Conservation (phyloP, 2,329 filamentous ascomycete species). For the Neonectria faginata region DNA sequence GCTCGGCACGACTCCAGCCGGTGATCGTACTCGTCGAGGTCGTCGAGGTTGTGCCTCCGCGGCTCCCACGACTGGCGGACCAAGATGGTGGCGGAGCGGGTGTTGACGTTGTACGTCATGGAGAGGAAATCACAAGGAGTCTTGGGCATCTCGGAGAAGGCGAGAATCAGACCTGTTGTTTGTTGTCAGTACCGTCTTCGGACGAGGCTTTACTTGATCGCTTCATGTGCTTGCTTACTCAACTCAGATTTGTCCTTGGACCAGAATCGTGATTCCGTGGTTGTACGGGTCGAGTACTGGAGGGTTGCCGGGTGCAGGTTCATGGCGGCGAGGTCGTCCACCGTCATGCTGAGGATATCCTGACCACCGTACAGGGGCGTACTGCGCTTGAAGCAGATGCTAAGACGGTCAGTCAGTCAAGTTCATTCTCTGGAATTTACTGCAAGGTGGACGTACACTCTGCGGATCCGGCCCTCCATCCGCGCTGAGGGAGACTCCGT, state of each 20-base stretch:
- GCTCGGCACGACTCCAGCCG: conserved; percentile 58
- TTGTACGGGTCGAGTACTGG: conserved; percentile 54
- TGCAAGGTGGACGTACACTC: conserved; percentile 47
- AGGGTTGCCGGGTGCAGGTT: conserved; percentile 55
- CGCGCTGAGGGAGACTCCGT: conserved; percentile 38
- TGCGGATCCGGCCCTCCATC: conserved; percentile 52
- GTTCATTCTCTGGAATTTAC: neutral
- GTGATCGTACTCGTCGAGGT: conserved; percentile 59
- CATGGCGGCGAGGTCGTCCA: conserved; percentile 50
- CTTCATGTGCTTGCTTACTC: conserved; percentile 38
- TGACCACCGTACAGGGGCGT: conserved; percentile 47
- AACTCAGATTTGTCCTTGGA: conserved; percentile 52
- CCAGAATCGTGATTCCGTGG: conserved; percentile 56
- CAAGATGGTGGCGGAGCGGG: conserved; percentile 54
- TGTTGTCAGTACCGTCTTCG: neutral
- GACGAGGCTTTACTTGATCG: neutral
- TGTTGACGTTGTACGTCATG: conserved; percentile 57
- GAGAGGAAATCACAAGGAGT: conserved; percentile 61
- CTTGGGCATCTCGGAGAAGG: conserved; percentile 58
- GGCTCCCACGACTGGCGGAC: conserved; percentile 59
- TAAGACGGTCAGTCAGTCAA: conserved; percentile 30
- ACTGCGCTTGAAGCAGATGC: conserved; percentile 53
- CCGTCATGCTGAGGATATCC: conserved; percentile 53
- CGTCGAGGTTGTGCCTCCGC: conserved; percentile 54
- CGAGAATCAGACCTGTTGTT: conserved; percentile 54